These are phyloP conservation scores for Solanum rostratum DNA, from an alignment of 257 asterid genomes.

Conservation along the genomic window DNA sequence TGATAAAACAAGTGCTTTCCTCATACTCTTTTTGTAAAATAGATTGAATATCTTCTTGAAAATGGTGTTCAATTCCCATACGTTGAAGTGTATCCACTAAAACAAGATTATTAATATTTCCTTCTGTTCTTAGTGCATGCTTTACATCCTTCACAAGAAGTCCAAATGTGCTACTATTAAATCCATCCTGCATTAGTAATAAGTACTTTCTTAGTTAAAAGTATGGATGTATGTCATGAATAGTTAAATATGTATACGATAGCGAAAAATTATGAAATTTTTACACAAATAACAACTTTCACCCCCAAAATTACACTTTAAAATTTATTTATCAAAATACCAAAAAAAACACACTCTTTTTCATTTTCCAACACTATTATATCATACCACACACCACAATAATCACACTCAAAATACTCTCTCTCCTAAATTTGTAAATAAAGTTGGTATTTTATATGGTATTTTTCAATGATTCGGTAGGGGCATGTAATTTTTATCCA, in stretches of 20 bases:
- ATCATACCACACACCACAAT: too few relatives aligned
- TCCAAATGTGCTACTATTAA: not conserved
- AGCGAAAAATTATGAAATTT: too few relatives aligned
- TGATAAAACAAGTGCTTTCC: not conserved
- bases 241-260: not conserved
- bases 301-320: too few relatives aligned
- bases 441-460: too few relatives aligned
- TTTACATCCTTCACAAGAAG: slow-evolving; percentile 5
- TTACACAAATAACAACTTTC: too few relatives aligned
- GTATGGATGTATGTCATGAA: not conserved
- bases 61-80: slow-evolving; percentile 19
- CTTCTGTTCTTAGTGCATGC: not conserved
- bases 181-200: slow-evolving; percentile 10
- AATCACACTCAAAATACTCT: too few relatives aligned
- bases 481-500: too few relatives aligned
- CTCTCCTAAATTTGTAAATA: too few relatives aligned
- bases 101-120: not conserved
- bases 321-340: too few relatives aligned
- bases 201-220: not conserved
- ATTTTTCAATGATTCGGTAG: too few relatives aligned
- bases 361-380: too few relatives aligned
- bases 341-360: too few relatives aligned
- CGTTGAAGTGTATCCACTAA: slow-evolving; percentile 26
- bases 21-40: slow-evolving; percentile 2
- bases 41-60: slow-evolving; percentile 13